A percentile compares a stretch with the other conserved stretches of the same genome.
These are phyloP conservation scores for Paecilomyces dactylethromorphus DNA, from an alignment of 2,329 filamentous ascomycete genomes.

Conservation along the genomic window DNA sequence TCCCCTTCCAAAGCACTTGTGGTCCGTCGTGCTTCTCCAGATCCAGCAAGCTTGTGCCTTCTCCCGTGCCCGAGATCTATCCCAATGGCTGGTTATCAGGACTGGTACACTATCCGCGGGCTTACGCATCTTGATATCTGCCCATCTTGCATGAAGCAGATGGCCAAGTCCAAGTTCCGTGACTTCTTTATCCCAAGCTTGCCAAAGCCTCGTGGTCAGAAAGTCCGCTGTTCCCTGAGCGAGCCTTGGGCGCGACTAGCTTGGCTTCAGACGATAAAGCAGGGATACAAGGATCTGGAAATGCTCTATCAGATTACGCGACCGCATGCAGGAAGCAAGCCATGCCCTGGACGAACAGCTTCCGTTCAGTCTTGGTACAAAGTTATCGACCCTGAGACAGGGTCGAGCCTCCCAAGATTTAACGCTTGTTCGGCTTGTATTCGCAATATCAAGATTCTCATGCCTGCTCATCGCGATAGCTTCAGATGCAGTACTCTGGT, in stretches of 20 bases:
- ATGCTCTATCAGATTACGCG: conserved; percentile 64
- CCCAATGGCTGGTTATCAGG: conserved; percentile 57
- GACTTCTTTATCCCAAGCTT: conserved; percentile 59
- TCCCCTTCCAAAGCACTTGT: conserved; percentile 9
- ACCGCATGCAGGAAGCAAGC: conserved; percentile 49
- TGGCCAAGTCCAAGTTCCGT: conserved; percentile 65
- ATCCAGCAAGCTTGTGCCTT: conserved; percentile 32
- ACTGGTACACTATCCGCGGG: conserved; percentile 74
- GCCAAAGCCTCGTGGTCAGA: conserved; percentile 49
- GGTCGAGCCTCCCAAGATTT: conserved; percentile 62
- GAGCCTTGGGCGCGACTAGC: conserved; percentile 78
- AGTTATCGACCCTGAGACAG: conserved; percentile 61
- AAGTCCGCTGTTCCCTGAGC: conserved; percentile 72
- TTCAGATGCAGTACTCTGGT: conserved; percentile 49
- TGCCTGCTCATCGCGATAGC: conserved; percentile 64
- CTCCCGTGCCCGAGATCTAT: conserved; percentile 64
- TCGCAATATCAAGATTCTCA: conserved; percentile 62
- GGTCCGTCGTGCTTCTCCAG: conserved; percentile 11
- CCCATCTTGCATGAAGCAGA: conserved; percentile 66
- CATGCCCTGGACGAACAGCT: conserved; percentile 54
- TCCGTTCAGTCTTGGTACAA: conserved; percentile 66
- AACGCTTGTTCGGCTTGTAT: conserved; percentile 69
- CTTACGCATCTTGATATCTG: conserved; percentile 73
- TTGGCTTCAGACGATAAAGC: conserved; percentile 71
- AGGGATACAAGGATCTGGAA: conserved; percentile 58